These are phyloP conservation scores for Apiospora koreana DNA, from an alignment of 2,329 filamentous ascomycete genomes.

Conservation along the genomic window DNA sequence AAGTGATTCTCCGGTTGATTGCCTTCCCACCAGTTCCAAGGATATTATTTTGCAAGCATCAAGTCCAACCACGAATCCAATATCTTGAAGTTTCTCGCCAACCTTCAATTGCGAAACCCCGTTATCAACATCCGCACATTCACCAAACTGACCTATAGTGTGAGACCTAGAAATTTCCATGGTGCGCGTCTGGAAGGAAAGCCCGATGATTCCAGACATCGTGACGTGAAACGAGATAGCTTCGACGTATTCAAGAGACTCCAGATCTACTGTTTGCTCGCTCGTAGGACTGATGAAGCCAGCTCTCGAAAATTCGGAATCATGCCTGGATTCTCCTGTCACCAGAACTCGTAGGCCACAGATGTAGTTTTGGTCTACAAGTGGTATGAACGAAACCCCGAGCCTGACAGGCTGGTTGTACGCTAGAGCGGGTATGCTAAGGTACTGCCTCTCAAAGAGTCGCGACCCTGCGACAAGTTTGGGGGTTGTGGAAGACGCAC, in stretches of 20 bases:
- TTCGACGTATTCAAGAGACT: slow-evolving; percentile 11
- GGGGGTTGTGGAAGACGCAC: background rate
- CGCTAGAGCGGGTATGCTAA: slow-evolving; percentile 12
- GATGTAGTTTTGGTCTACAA: slow-evolving; percentile 18
- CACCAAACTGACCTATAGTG: background rate
- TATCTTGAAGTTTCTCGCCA: background rate
- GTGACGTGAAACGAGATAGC: slow-evolving; percentile 17
- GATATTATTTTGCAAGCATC: slow-evolving; percentile 24
- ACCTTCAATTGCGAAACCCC: slow-evolving; percentile 16
- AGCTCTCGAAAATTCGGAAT: slow-evolving; percentile 8
- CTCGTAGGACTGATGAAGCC: slow-evolving; percentile 17
- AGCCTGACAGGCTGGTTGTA: slow-evolving; percentile 11
- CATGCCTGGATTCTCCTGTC: background rate
- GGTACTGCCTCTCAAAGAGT: slow-evolving; percentile 19
- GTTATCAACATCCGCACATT: slow-evolving; percentile 8
- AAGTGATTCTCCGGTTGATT: background rate
- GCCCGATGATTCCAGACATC: slow-evolving; percentile 16
- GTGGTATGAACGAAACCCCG: slow-evolving; percentile 19
- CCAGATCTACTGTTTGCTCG: slow-evolving; percentile 15
- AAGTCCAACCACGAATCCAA: slow-evolving; percentile 18
- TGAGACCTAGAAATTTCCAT: background rate
- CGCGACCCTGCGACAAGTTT: slow-evolving; percentile 18
- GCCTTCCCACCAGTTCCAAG: slow-evolving; percentile 16
- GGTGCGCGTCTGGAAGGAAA: slow-evolving; percentile 17
- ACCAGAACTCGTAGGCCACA: slow-evolving; percentile 19